Evolutionary conservation across 2,329 filamentous ascomycete species (phyloP).

Genomic region (Botrytis deweyae): DNA sequence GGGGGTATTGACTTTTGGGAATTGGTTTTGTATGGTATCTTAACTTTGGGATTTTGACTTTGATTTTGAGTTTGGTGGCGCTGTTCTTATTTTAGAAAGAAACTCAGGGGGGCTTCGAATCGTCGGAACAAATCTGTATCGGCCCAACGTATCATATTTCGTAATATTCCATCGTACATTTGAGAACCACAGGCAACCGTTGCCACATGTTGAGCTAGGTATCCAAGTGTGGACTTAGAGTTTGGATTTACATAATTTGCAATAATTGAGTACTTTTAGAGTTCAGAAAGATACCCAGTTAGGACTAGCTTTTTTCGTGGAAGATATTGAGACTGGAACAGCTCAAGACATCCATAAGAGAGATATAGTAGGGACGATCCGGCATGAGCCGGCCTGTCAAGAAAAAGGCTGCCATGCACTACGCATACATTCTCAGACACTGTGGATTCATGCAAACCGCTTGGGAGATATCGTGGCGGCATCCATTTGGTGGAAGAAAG

Average conservation of each 20-base stretch:
- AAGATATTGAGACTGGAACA: background rate
- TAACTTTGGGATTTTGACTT: background rate
- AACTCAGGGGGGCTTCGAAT: background rate
- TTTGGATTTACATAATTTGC: background rate
- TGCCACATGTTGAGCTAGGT: background rate
- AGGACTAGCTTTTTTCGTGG: background rate
- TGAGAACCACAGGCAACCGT: background rate
- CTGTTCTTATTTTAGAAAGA: background rate
- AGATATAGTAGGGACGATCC: background rate
- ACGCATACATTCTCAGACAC: background rate
- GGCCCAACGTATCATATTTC: background rate
- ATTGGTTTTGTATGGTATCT: background rate
- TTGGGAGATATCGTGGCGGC: background rate
- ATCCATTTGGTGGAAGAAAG: background rate
- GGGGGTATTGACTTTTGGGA: background rate
- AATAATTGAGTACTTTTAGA: background rate
- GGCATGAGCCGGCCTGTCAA: background rate
- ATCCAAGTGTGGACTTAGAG: background rate
- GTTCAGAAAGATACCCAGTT: background rate
- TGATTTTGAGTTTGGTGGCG: background rate
- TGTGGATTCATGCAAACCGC: background rate
- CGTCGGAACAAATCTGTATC: background rate
- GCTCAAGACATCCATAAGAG: no score
- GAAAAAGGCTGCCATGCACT: no score
- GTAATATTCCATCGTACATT: background rate